Conservation (phyloP, 352 stramenopile genomes). For the Globisporangium megalacanthum region DNA sequence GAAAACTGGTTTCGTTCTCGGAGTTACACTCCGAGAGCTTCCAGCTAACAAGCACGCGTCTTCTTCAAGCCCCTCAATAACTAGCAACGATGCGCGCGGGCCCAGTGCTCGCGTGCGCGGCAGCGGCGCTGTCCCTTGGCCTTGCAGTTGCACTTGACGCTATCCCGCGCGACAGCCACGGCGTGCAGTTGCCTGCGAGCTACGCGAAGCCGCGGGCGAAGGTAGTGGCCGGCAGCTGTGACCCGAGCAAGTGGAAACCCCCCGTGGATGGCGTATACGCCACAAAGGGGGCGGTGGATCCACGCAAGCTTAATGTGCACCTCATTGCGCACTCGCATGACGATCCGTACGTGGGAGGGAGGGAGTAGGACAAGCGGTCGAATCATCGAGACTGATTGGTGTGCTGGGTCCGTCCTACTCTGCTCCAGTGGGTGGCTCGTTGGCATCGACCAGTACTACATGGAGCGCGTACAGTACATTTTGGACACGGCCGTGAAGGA, state of each 20-base stretch:
- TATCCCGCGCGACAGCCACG: conserved; percentile 11
- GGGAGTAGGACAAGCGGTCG: not conserved
- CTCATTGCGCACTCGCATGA: conserved; percentile 96
- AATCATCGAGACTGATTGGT: not conserved
- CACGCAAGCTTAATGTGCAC: conserved; percentile 92
- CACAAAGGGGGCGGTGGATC: conserved; percentile 36
- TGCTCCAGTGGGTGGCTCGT: conserved; percentile 87
- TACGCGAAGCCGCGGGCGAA: not conserved
- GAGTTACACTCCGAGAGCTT: too few species aligned
- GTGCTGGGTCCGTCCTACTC: not conserved
- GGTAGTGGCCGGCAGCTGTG: conserved; percentile 16
- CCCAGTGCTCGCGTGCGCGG: conserved; percentile 3
- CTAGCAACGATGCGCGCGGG: conserved; percentile 10
- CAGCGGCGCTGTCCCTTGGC: not conserved
- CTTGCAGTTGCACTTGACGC: not conserved
- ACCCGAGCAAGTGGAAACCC: conserved; percentile 62
- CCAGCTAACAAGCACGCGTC: too few species aligned
- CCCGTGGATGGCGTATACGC: conserved; percentile 67
- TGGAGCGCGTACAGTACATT: conserved; percentile 92
- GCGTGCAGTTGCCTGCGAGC: conserved; percentile 3
- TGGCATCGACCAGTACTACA: conserved; percentile 98
- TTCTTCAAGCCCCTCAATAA: not conserved
- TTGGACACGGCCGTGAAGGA: conserved; percentile 90
- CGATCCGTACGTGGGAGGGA: conserved; percentile 54
- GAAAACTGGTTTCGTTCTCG: too few species aligned